Evolutionary conservation across 73 alveolate genomes (phyloP).

Genomic region (Uronychia setigera): DNA sequence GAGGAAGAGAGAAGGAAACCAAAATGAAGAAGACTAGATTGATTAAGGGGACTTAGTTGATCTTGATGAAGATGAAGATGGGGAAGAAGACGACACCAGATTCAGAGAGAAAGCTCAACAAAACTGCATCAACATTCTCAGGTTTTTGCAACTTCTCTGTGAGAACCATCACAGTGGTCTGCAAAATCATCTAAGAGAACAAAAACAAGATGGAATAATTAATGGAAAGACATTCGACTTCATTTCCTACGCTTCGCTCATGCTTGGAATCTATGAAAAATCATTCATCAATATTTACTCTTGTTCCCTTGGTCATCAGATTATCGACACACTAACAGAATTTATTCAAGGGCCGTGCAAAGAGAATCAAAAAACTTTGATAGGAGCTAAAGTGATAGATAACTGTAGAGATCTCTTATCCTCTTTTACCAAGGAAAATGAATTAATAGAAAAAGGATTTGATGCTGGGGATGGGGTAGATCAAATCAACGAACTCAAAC

Average conservation of each 20-base stretch:
- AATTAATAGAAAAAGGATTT: background rate
- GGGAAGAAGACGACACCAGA: background rate
- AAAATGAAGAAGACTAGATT: background rate
- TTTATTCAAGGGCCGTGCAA: conserved; percentile 96
- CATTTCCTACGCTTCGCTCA: conserved; percentile 9
- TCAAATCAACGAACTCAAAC: conserved; percentile 49
- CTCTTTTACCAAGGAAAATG: background rate
- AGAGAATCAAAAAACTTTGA: conserved; percentile 81
- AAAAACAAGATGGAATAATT: conserved; percentile 64
- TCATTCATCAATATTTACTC: conserved; percentile 76
- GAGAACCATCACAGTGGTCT: conserved; percentile 87
- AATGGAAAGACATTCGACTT: conserved; percentile 62
- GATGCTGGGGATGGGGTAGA: conserved; percentile 35
- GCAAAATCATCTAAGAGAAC: conserved; percentile 87
- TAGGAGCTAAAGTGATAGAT: conserved; percentile 79
- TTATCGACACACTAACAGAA: conserved; percentile 92
- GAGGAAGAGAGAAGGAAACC: conserved; percentile 21
- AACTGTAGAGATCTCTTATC: conserved; percentile 39
- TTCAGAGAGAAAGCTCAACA: background rate
- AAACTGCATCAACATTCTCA: conserved; percentile 57
- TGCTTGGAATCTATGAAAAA: conserved; percentile 36
- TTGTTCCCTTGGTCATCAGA: conserved; percentile 70
- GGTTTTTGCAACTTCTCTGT: conserved; percentile 87
- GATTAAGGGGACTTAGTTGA: background rate
- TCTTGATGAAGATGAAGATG: conserved; percentile 20